Evolutionary conservation across 176 grass and related monocot genomes (phyloP), one percentile per base, ranked within the genome.

Genomic region (Lolium multiflorum): DNA sequence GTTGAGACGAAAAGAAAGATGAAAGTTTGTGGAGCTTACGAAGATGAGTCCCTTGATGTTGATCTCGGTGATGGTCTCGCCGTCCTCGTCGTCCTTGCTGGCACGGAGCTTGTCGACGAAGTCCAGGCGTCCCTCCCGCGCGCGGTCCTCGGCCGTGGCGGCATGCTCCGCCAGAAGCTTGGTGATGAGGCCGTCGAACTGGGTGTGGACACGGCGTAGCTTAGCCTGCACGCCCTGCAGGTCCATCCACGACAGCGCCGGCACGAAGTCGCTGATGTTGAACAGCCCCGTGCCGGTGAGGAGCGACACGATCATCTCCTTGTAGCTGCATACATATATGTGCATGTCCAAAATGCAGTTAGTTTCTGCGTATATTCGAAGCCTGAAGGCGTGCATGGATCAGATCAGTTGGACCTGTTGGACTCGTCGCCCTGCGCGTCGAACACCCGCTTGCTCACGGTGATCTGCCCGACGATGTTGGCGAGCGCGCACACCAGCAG

Each of bases 31-130:
- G 28, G 31, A 35, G 69, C 94, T 87, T 94, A 97, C 95, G 82
- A 97, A 97, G 86, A 97, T 94, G 72, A 97, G 92, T 7, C 88
- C 95, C 81, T 97, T 97, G 90, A 97, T 89, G 87, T 97, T 97
- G 83, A 92, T 87, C 83, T 94, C 90, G 39, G 88, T 84, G 78
- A 97, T 87, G 62, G 90, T 91, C 82, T 92, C 77, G 8, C 95
- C 92, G 17, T 87, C 87, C 54, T 89, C 94, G 5, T 89, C 92
- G 48, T 81, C 87, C 1, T 79, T 49, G 76, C 87, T 78, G 26
- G 90, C 83, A 46, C 84, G 84, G 47, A 97, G 86, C 80, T 76
- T 70, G 80, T 97, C 95, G 57, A 97, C 87, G 81, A 97, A 97
- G 85, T 97, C 95, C 7, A 59, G 83, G 2, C 83, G 86, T 13